A percentile compares a stretch with the other conserved stretches of the same genome.
Conservation (phyloP, 2,329 filamentous ascomycete species). For the Verruconis gallopava region DNA sequence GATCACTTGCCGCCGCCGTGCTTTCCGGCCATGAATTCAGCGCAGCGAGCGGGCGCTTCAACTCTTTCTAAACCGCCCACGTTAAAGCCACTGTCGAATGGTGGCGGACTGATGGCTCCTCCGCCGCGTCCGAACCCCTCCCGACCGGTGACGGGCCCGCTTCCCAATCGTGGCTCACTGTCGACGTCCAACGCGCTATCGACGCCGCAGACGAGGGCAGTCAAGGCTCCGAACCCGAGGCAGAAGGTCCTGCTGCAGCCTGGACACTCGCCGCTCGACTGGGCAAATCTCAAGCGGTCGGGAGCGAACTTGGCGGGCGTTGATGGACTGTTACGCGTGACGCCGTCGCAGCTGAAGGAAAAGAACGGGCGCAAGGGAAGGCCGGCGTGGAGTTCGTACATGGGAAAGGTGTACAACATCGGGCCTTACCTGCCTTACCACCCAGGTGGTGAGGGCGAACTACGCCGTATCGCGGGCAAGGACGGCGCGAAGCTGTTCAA, state of each 20-base stretch:
- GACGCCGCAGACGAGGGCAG: conserved; percentile 12
- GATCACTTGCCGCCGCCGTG: conserved; percentile 27
- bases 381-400: conserved; percentile 82
- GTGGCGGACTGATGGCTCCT: conserved; percentile 10
- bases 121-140: conserved; percentile 14
- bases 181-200: conserved; percentile 28
- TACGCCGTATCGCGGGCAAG: conserved; percentile 66
- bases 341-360: conserved; percentile 63
- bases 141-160: conserved; percentile 32
- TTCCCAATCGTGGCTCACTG: conserved; percentile 31
- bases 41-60: conserved; percentile 27
- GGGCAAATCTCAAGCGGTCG: conserved; percentile 76
- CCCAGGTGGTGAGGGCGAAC: conserved; percentile 69
- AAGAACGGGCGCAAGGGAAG: conserved; percentile 73
- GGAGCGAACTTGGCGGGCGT: conserved; percentile 38
- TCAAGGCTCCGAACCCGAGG: conserved; percentile 29
- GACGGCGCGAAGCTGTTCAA: conserved; percentile 52
- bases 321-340: conserved; percentile 53
- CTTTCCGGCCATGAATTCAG: conserved; percentile 34
- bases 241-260: conserved; percentile 71
- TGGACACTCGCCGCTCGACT: conserved; percentile 89
- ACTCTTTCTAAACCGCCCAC: conserved; percentile 4
- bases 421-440: conserved; percentile 83
- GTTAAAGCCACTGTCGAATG: conserved; percentile 6
- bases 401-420: conserved; percentile 89